These are phyloP conservation scores for Xylariaceae sp. DNA, from an alignment of 2,329 filamentous ascomycete genomes.

Conservation along the genomic window DNA sequence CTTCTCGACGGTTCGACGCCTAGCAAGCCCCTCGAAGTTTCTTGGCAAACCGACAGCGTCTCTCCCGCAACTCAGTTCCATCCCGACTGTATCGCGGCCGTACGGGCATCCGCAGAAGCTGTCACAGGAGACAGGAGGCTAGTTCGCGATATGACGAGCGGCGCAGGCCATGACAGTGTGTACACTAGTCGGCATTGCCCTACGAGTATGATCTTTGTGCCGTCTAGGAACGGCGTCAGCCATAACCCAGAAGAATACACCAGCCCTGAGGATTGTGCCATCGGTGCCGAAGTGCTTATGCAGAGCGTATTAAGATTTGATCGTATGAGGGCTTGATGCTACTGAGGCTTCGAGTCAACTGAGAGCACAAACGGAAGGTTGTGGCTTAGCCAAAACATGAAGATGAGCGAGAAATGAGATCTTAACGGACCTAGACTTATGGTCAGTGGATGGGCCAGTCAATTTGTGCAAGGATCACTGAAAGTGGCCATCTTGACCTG, in stretches of 20 bases:
- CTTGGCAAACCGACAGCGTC: conserved; percentile 66
- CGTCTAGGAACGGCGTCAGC: conserved; percentile 66
- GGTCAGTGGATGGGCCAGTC: too few relatives aligned
- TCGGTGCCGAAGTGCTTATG: conserved; percentile 57
- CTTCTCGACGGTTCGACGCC: conserved; percentile 44
- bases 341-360: background rate
- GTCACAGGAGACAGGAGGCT: conserved; percentile 58
- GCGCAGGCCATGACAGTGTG: conserved; percentile 58
- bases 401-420: background rate
- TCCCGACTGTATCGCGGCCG: conserved; percentile 68
- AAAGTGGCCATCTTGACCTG: too few relatives aligned
- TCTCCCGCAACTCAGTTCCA: conserved; percentile 70
- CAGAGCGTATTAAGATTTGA: conserved; percentile 50
- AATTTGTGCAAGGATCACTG: too few relatives aligned
- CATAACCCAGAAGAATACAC: conserved; percentile 70
- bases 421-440: too few relatives aligned
- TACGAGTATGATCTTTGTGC: conserved; percentile 71
- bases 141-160: conserved; percentile 47
- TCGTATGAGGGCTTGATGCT: conserved; percentile 26
- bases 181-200: conserved; percentile 64
- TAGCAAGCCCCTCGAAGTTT: conserved; percentile 32
- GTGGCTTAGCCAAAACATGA: background rate
- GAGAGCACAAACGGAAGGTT: background rate
- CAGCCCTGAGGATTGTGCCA: conserved; percentile 61
- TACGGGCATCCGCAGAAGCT: conserved; percentile 63